Evolutionary conservation across 2,329 filamentous ascomycete species (phyloP).

Genomic region (Fusarium cyanostomum): DNA sequence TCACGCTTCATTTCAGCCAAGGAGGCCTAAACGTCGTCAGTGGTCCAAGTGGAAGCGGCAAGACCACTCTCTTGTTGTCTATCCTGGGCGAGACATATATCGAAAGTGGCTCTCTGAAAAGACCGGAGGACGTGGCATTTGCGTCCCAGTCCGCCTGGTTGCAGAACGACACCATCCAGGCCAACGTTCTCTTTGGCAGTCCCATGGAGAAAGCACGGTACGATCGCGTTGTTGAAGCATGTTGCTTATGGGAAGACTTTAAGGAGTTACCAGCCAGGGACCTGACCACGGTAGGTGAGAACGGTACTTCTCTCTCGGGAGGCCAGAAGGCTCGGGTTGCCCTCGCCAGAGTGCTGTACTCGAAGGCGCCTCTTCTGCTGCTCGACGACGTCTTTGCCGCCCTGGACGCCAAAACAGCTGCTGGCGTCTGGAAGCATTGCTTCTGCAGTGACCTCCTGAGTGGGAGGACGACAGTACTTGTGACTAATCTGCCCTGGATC

Average conservation of each 20-base stretch:
- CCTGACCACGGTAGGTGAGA: constrained; percentile 62
- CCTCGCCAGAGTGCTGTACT: constrained; percentile 66
- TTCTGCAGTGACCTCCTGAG: constrained; percentile 65
- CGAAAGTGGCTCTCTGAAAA: constrained; percentile 57
- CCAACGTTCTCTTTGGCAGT: constrained; percentile 65
- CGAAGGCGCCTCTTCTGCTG: constrained; percentile 62
- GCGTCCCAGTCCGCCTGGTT: constrained; percentile 67
- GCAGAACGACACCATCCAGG: constrained; percentile 64
- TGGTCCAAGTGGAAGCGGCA: constrained; percentile 65
- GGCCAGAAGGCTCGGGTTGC: constrained; percentile 67
- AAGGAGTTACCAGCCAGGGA: constrained; percentile 61
- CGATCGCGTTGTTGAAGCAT: constrained; percentile 63
- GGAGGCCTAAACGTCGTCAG: constrained; percentile 64
- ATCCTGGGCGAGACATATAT: constrained; percentile 65
- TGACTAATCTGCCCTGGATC: constrained; percentile 66
- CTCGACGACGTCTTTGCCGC: constrained; percentile 70
- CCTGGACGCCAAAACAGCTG: constrained; percentile 66
- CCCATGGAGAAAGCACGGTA: constrained; percentile 63
- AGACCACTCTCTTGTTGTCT: constrained; percentile 64
- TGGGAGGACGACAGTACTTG: constrained; percentile 64
- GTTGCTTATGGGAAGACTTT: constrained; percentile 62
- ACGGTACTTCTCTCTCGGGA: constrained; percentile 64
- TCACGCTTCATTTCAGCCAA: constrained; percentile 62
- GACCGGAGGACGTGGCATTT: constrained; percentile 63
- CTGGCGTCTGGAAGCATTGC: constrained; percentile 64